Evolutionary conservation across 2,329 filamentous ascomycete genomes (phyloP).

Genomic region (Ceratocystis huliohia): DNA sequence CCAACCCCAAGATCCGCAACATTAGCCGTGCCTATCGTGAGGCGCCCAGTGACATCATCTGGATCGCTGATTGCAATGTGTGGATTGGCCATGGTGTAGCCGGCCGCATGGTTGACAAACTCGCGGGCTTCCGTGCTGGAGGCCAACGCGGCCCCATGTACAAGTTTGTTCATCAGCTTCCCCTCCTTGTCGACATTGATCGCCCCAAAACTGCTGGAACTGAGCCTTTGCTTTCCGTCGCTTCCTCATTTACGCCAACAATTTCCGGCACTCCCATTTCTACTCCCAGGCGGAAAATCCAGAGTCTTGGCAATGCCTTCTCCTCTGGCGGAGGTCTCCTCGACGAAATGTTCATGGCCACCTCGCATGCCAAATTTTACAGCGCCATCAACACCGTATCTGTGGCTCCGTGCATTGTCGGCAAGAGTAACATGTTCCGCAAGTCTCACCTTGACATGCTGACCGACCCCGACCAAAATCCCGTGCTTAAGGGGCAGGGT

Average conservation of each 20-base stretch:
- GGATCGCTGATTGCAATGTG: conserved; percentile 93
- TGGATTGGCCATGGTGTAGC: conserved; percentile 73
- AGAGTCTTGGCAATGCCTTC: conserved; percentile 26
- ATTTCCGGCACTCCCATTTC: conserved; percentile 2
- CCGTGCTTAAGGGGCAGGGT: conserved; percentile 27
- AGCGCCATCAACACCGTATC: conserved; percentile 88
- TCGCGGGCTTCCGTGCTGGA: conserved; percentile 54
- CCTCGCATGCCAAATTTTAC: conserved; percentile 94
- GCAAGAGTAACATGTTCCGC: conserved; percentile 98
- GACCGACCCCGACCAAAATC: conserved; percentile 39
- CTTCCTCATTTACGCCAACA: conserved; percentile 7
- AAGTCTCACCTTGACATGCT: conserved; percentile 75
- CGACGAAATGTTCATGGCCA: conserved; percentile 90
- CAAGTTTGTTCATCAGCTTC: conserved; percentile 93
- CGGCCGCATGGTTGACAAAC: conserved; percentile 76
- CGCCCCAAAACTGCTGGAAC: neutral
- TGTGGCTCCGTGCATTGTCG: conserved; percentile 83
- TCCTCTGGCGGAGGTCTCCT: conserved; percentile 60
- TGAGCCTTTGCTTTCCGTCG: conserved; percentile 21
- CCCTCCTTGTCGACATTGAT: conserved; percentile 69
- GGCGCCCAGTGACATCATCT: conserved; percentile 74
- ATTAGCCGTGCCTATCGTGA: conserved; percentile 88
- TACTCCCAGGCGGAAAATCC: neutral
- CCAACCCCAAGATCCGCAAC: conserved; percentile 97
- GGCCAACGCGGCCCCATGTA: conserved; percentile 41